Percentiles rank a stretch among this genome's conserved stretches.
phyloP scores from a whole-genome alignment of 768 basidiomycete species.

The Russula ochroleuca region DNA sequence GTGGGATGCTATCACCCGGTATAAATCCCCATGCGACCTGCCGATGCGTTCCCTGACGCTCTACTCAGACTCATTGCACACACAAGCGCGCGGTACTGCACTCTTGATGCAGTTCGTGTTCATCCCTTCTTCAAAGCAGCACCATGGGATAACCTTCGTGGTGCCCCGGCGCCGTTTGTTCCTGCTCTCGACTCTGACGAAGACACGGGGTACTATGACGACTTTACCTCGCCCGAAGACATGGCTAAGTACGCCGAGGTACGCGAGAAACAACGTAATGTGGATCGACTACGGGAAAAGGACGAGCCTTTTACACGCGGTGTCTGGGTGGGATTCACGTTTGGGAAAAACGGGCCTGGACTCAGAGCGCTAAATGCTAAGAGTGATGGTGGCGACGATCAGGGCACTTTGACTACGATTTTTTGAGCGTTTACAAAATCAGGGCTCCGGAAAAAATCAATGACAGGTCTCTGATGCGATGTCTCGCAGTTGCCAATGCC shows the following conservation, averaged over 20 bases:
- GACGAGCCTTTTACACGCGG: slow-evolving; percentile 68
- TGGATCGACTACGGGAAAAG: slow-evolving; percentile 87
- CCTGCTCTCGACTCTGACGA: slow-evolving; percentile 91
- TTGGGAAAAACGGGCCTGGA: slow-evolving; percentile 81
- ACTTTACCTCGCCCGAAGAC: slow-evolving; percentile 82
- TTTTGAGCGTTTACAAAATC: slow-evolving; percentile 29
- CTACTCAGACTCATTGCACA: slow-evolving; percentile 75
- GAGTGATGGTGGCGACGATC: slow-evolving; percentile 31
- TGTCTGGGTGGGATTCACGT: slow-evolving; percentile 90
- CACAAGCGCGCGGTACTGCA: slow-evolving; percentile 71
- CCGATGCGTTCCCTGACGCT: not conserved
- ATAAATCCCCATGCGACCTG: slow-evolving; percentile 25
- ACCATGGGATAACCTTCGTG: slow-evolving; percentile 76
- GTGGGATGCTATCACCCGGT: slow-evolving; percentile 93
- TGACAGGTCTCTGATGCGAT: slow-evolving; percentile 9
- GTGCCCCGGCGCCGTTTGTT: slow-evolving; percentile 80
- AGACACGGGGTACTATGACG: slow-evolving; percentile 94
- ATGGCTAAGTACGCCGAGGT: slow-evolving; percentile 99
- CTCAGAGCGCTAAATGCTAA: slow-evolving; percentile 38
- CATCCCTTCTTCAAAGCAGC: slow-evolving; percentile 81
- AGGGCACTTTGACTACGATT: slow-evolving; percentile 36
- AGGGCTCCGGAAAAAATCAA: not conserved
- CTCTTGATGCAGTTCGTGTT: slow-evolving; percentile 62
- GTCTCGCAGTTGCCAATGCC: not conserved
- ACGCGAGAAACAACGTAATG: slow-evolving; percentile 92